Evolutionary conservation across 2,329 filamentous ascomycete genomes (phyloP).

Genomic region (Alternaria burnsii): DNA sequence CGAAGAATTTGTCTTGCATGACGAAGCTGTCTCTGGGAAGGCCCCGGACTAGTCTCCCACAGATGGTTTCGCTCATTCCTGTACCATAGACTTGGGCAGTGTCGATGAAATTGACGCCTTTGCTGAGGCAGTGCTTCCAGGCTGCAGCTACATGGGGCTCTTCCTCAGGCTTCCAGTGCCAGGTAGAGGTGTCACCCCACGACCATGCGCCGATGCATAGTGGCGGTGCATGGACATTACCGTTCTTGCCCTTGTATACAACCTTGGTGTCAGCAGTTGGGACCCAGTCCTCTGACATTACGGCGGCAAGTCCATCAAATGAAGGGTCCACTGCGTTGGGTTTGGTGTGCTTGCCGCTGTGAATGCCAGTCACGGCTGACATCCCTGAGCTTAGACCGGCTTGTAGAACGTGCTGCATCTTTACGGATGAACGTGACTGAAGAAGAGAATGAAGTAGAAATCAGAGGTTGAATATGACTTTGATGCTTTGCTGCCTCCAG

Average conservation of each 20-base stretch:
- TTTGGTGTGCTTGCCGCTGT: constrained; percentile 8
- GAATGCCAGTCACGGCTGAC: constrained; percentile 5
- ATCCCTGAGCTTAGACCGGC: constrained; percentile 1
- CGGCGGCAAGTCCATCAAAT: constrained; percentile 1
- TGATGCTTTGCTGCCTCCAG: neutral
- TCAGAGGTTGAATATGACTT: neutral
- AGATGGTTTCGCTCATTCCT: constrained; percentile 4
- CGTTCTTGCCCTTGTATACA: constrained; percentile 2
- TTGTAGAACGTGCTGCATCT: constrained; percentile 9
- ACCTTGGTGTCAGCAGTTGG: neutral
- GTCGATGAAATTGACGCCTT: constrained; percentile 9
- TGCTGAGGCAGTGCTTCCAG: constrained; percentile 8
- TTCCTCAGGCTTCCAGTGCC: constrained; percentile 9
- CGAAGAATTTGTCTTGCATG: constrained; percentile 6
- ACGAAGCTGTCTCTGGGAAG: constrained; percentile 4
- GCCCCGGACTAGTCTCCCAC: constrained; percentile 1
- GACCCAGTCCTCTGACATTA: constrained; percentile 2
- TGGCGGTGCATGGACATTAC: constrained; percentile 2
- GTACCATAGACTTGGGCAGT: constrained; percentile 6
- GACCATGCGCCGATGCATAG: constrained; percentile 6
- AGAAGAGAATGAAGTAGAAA: neutral
- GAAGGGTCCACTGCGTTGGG: constrained; percentile 5
- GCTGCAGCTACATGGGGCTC: constrained; percentile 3
- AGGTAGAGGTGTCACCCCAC: constrained; percentile 6
- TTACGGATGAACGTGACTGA: neutral